A percentile compares a stretch with the other conserved stretches of the same genome.
Evolutionary conservation across 306 rosid species (phyloP).

Genomic region (Corylus americana): DNA sequence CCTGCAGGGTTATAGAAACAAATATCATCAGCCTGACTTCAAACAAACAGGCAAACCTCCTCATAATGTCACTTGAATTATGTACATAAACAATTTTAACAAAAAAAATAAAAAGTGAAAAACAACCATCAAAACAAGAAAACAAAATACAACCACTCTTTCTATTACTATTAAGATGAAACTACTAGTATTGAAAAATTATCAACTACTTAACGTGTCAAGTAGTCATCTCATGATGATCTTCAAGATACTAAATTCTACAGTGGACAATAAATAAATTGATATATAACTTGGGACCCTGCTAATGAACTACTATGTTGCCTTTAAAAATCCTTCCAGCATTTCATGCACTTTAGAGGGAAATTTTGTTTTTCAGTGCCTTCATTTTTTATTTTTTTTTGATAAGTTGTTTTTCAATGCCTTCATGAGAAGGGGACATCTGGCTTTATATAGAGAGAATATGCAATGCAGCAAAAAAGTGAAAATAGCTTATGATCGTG

Average conservation of each 20-base stretch:
- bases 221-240: neutral
- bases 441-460: neutral
- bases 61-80: neutral
- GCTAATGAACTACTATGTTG: neutral
- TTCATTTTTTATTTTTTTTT: no score
- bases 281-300: neutral
- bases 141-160: neutral
- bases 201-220: neutral
- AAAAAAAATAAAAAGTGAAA: neutral
- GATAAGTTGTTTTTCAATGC: neutral
- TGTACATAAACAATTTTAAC: neutral
- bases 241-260: neutral
- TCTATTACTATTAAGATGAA: neutral
- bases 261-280: neutral
- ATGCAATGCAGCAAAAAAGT: slow-evolving; percentile 9
- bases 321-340: neutral
- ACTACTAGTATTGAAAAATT: neutral
- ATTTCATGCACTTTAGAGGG: neutral
- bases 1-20: slow-evolving; percentile 56
- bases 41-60: neutral
- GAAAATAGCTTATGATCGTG: neutral
- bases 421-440: neutral
- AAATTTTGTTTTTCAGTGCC: neutral
- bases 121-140: neutral
- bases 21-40: slow-evolving; percentile 9